Evolutionary conservation across 116 monocot genomes (phyloP).

Genomic region (Papilionanthe hybrid): DNA sequence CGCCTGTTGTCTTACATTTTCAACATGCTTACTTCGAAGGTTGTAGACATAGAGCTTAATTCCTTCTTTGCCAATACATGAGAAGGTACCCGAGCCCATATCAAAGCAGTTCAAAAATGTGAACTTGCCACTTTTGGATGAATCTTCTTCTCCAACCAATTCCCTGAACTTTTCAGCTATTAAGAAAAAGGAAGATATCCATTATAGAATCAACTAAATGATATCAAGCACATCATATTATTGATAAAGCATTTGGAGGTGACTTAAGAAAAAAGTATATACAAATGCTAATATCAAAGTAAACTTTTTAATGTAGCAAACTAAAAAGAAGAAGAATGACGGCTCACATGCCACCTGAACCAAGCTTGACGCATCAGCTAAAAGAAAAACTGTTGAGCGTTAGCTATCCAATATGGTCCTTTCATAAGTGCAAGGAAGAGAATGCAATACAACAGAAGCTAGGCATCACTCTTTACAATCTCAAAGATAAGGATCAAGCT

Average conservation of each 20-base stretch:
- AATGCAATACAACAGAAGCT: no score
- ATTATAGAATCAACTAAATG: background rate
- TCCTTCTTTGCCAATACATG: slow-evolving; percentile 3
- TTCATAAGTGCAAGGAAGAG: no score
- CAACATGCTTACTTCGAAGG: slow-evolving; percentile 3
- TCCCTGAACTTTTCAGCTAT: slow-evolving; percentile 11
- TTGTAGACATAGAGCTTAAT: slow-evolving; percentile 11
- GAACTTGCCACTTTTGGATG: slow-evolving; percentile 13
- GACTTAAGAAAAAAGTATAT: no score
- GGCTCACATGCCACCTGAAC: no score
- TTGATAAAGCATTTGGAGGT: background rate
- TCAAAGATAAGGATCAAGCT: no score
- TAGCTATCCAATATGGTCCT: no score
- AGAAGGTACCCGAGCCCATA: slow-evolving; percentile 7
- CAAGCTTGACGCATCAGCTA: no score
- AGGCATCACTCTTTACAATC: no score
- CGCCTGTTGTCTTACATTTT: slow-evolving; percentile 4
- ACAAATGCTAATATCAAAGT: no score
- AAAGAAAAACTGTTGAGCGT: no score
- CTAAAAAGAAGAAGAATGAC: no score
- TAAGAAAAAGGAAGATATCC: background rate
- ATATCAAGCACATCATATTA: background rate
- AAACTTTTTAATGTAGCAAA: no score
- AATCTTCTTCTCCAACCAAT: slow-evolving; percentile 6
- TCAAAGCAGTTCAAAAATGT: slow-evolving; percentile 11